These are phyloP conservation scores for Aspergillus diversus DNA, from an alignment of 495 filamentous ascomycete genomes.

Conservation along the genomic window DNA sequence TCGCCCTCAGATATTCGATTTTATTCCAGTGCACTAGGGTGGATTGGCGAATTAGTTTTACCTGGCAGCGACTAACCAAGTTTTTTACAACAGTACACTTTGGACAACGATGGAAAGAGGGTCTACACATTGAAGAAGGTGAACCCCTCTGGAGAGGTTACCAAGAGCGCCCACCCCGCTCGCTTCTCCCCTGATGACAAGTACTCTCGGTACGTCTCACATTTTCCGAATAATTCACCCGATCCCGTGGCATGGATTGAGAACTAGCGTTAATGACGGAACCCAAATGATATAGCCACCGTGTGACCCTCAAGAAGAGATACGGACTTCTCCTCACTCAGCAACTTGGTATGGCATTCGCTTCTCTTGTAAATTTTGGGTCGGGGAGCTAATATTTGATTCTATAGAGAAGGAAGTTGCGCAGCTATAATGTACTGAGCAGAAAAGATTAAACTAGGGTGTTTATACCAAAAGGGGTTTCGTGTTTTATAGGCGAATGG, in stretches of 20 bases:
- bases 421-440: conserved; percentile 31
- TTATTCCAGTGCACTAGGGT: not conserved
- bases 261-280: conserved; percentile 1
- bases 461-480: conserved; percentile 35
- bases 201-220: conserved; percentile 71
- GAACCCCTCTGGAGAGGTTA: conserved; percentile 69
- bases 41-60: too few relatives aligned
- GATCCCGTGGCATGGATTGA: too few relatives aligned
- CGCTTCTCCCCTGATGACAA: conserved; percentile 98
- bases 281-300: conserved; percentile 60
- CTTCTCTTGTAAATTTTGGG: not conserved
- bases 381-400: conserved; percentile 18
- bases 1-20: not conserved
- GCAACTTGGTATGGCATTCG: conserved; percentile 55
- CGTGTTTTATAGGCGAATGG: conserved; percentile 47
- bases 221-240: not conserved
- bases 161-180: conserved; percentile 94
- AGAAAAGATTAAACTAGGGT: conserved; percentile 19
- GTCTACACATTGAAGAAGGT: conserved; percentile 72
- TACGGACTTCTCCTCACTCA: conserved; percentile 86
- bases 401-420: conserved; percentile 35
- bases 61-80: conserved; percentile 10
- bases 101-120: conserved; percentile 77
- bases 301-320: conserved; percentile 89
- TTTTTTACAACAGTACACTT: conserved; percentile 61